Conservation (phyloP, 1,284 basidiomycete genomes). For the Heterobasidion annosum region DNA sequence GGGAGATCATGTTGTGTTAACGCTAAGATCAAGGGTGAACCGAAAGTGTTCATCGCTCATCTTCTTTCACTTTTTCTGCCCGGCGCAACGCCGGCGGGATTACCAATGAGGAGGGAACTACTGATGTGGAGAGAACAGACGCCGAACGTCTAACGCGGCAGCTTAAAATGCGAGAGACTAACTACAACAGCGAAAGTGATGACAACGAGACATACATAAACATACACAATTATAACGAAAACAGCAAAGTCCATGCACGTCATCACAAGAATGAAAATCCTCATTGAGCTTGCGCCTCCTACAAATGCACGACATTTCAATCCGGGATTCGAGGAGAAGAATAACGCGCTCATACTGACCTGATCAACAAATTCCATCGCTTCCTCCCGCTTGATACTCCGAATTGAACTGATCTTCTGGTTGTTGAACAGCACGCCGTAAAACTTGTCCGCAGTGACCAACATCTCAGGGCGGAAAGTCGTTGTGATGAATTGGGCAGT, state of each 20-base stretch:
- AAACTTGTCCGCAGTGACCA: conserved; percentile 91
- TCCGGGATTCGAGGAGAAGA: not conserved
- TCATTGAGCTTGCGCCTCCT: conserved; percentile 52
- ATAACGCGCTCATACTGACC: conserved; percentile 25
- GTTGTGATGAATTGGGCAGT: conserved; percentile 98
- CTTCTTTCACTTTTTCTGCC: too few relatives aligned
- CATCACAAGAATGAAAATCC: not conserved
- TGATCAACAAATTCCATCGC: conserved; percentile 88
- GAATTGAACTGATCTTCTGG: conserved; percentile 87
- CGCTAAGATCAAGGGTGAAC: too few relatives aligned
- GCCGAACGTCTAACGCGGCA: too few relatives aligned
- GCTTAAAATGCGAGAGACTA: too few relatives aligned
- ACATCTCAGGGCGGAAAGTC: conserved; percentile 97
- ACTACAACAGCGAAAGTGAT: not conserved
- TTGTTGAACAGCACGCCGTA: conserved; percentile 99
- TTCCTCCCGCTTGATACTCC: conserved; percentile 75
- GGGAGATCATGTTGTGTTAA: too few relatives aligned
- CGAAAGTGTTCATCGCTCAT: too few relatives aligned
- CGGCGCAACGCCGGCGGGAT: too few relatives aligned
- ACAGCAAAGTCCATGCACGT: not conserved
- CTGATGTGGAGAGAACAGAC: too few relatives aligned
- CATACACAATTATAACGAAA: not conserved
- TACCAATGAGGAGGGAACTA: too few relatives aligned
- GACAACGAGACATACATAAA: not conserved
- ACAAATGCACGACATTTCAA: conserved; percentile 2